Evolutionary conservation across 139 green algal genomes (phyloP), one percentile per base, ranked within the genome.

Genomic region (Coelastrella sp.): DNA sequence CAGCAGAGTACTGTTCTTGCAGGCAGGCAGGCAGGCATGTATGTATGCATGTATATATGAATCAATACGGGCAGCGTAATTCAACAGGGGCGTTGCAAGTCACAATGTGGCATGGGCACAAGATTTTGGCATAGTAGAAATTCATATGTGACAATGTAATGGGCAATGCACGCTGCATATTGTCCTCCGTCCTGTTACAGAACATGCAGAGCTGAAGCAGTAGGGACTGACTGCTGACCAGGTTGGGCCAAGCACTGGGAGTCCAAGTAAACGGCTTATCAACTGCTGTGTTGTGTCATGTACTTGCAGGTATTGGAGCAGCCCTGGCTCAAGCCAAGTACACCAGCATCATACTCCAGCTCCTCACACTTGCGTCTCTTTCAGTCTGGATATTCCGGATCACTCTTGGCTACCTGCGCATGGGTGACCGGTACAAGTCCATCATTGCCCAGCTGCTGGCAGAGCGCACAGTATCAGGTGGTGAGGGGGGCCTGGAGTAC

Each of bases 391-490:
- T 20, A 8, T 57, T 73, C 27, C 57, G 84, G 7, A 65, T 92
- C 7, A 82, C 92, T 8, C 91, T 95, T 35, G 91, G 92, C 0
- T 95, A 93, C 91, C 78, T 85, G 57, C 89, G 92, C n/a, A 91
- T 95, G 85, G 87, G 82, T 17, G 78, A 93, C 61, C 89, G 92
- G 75, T 90, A 92, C 82, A 88, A 90, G 68, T 90, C 78, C 27
- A 90, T 92, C 60, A 76, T 89, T 12, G 90, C 89, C 59, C 89
- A 95, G 70, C 60, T 92, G 76, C 91, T 93, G 80, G 89, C 89
- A 25, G 92, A 87, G 20, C 65, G 91, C 11, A 92, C 90, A 80
- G 75, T 93, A 81, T 90, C 92, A 17, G 66, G 87, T 20, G 76
- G 74, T 14, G 74, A 80, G 25, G 74, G 81, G 4, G 83, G 88